phyloP scores from a whole-genome alignment of 2,329 filamentous ascomycete genomes.

The Dactylella cylindrospora region DNA sequence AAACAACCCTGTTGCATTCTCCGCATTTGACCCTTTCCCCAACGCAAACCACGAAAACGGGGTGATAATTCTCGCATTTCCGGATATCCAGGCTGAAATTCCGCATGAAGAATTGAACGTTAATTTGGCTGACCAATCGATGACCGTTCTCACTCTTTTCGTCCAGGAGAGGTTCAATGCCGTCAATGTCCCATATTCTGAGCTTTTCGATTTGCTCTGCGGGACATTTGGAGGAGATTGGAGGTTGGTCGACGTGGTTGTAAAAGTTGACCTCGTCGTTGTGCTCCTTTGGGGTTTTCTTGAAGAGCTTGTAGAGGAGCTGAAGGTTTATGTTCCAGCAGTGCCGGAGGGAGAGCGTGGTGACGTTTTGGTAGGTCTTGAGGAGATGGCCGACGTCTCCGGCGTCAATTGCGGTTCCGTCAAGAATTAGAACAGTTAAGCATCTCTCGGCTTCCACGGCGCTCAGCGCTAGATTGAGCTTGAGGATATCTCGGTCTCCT shows the following conservation, averaged over 20 bases:
- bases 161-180: slow-evolving; percentile 15
- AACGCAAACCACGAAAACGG: slow-evolving; percentile 27
- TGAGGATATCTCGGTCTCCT: slow-evolving; percentile 29
- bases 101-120: slow-evolving; percentile 29
- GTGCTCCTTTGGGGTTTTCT: slow-evolving; percentile 35
- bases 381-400: slow-evolving; percentile 38
- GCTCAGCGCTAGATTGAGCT: slow-evolving; percentile 14
- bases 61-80: slow-evolving; percentile 27
- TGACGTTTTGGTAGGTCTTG: slow-evolving; percentile 26
- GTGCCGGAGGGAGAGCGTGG: slow-evolving; percentile 19
- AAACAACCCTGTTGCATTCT: not conserved
- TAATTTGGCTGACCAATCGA: slow-evolving; percentile 28
- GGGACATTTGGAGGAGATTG: slow-evolving; percentile 13
- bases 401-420: slow-evolving; percentile 32
- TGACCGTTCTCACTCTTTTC: slow-evolving; percentile 27
- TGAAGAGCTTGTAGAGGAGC: slow-evolving; percentile 35
- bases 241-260: slow-evolving; percentile 13
- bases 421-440: slow-evolving; percentile 21
- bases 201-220: slow-evolving; percentile 23
- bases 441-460: slow-evolving; percentile 13
- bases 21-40: slow-evolving; percentile 18
- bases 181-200: slow-evolving; percentile 40
- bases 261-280: slow-evolving; percentile 36
- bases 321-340: slow-evolving; percentile 42
- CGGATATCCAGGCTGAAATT: slow-evolving; percentile 32